phyloP scores from a whole-genome alignment of 371 early-diverging fungal species.

The Apophysomyces trapeziformis region DNA sequence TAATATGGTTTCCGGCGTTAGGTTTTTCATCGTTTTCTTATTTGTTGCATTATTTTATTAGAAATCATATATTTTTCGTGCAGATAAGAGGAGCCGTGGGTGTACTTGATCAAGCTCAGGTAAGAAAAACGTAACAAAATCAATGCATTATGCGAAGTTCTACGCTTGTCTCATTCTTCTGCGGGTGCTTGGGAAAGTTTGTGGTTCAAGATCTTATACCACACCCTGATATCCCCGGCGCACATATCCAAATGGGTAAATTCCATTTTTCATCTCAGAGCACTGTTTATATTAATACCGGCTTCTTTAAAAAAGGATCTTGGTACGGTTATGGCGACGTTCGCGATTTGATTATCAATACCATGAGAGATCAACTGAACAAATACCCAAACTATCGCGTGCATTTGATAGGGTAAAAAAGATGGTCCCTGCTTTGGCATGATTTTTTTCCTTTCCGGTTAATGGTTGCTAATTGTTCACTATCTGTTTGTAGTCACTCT shows the following conservation, averaged over 20 bases:
- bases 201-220: not conserved
- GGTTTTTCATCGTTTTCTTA: not conserved
- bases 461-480: not conserved
- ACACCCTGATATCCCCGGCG: conserved; percentile 5
- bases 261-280: not conserved
- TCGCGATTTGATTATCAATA: not conserved
- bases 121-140: not conserved
- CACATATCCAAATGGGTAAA: conserved; percentile 2
- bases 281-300: too few relatives aligned
- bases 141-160: too few relatives aligned
- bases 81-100: conserved; percentile 8
- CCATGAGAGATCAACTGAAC: not conserved
- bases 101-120: not conserved
- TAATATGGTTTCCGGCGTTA: not conserved
- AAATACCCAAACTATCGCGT: conserved; percentile 1
- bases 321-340: conserved; percentile 5
- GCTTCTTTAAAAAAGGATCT: not conserved
- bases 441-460: not conserved
- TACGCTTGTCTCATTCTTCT: too few relatives aligned
- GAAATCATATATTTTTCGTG: conserved; percentile 4
- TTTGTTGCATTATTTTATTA: not conserved
- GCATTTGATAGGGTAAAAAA: conserved; percentile 11
- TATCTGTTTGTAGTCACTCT: not conserved
- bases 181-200: not conserved
- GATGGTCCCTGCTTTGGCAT: too few relatives aligned